Evolutionary conservation across 257 asterid genomes (phyloP), one percentile per base, ranked within the genome.

Genomic region (Solanum bukasovii): DNA sequence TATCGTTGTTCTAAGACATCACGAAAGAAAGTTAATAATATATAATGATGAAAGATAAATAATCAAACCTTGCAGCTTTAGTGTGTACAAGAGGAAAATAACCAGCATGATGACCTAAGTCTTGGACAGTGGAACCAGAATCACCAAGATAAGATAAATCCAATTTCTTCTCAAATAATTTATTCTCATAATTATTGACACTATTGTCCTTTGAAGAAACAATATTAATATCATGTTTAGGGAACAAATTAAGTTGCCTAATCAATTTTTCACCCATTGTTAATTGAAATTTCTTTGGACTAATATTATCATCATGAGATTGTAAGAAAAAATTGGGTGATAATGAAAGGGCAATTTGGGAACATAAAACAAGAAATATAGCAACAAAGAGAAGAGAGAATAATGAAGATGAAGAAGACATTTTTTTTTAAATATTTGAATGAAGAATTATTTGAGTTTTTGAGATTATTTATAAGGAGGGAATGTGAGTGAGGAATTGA

Each of bases 21-120:
- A 29, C 2, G 7, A 37, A n/a, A 77, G 1, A 77, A n/a, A 77
- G 13, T 40, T 2, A 77, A n/a, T 4, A 13, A 78, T 56, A 18
- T 29, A 84, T 71, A 23, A 79, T 35, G n/a, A 25, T 85, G 40
- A 25, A 72, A 33, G 5, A 27, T 25, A 25, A 37, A 8, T 44
- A 56, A 73, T 52, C 68, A 86, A 90, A 93, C 98, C 96, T 94
- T 84, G 98, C 97, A 52, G 88, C 91, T 70, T 90, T 70, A 18
- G 96, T 88, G 83, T 92, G 92, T 29, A 92, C 91, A 83, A 95
- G 94, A 7, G 85, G 90, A 87, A 89, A 90, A 84, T 95, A 95
- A 42, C 98, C 98, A 70, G 98, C 98, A 90, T 92, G 95, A 90
- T 95, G 98, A 44, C 96, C 95, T 16, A 93, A 88, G 18, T 93